These are phyloP conservation scores for Helenozyma rhizophorensis DNA, from an alignment of 805 yeast genomes.

Conservation along the genomic window DNA sequence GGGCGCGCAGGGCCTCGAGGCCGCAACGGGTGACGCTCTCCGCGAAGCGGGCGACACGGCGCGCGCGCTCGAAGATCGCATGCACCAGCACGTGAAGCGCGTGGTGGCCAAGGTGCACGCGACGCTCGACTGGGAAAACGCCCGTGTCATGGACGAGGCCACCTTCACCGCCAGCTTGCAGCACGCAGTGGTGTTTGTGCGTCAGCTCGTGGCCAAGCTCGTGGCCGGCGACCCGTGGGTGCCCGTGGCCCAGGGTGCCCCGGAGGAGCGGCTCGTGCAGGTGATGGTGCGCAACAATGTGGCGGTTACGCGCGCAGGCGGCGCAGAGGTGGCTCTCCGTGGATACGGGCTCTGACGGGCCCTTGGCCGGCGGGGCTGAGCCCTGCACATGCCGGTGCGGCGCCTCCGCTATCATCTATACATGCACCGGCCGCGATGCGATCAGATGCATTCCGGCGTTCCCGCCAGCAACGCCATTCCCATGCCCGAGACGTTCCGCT, in stretches of 20 bases:
- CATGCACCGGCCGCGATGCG: too few species aligned
- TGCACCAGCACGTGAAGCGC: conserved; percentile 15
- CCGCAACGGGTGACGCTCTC: too few species aligned
- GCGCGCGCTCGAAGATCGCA: conserved; percentile 5
- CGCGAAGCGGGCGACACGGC: conserved; percentile 2
- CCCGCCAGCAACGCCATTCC: too few species aligned
- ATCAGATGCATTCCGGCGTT: too few species aligned
- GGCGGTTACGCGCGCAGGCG: neutral
- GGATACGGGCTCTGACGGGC: conserved; percentile 2
- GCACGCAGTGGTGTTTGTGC: conserved; percentile 9
- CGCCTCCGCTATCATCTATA: too few species aligned
- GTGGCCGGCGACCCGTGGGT: conserved; percentile 7
- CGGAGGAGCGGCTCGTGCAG: conserved; percentile 12
- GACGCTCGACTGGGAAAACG: conserved; percentile 19
- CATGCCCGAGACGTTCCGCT: too few species aligned
- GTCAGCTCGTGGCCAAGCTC: conserved; percentile 7
- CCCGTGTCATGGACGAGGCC: conserved; percentile 15
- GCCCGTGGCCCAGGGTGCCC: conserved; percentile 4
- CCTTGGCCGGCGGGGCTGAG: too few species aligned
- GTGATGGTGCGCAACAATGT: conserved; percentile 14
- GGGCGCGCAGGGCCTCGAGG: neutral
- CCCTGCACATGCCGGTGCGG: too few species aligned
- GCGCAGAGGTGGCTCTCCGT: conserved; percentile 2
- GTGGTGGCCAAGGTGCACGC: conserved; percentile 19
- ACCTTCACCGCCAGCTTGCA: conserved; percentile 11